These are phyloP conservation scores for Neurospora sp. DNA, from an alignment of 495 filamentous ascomycete species.

Conservation along the genomic window DNA sequence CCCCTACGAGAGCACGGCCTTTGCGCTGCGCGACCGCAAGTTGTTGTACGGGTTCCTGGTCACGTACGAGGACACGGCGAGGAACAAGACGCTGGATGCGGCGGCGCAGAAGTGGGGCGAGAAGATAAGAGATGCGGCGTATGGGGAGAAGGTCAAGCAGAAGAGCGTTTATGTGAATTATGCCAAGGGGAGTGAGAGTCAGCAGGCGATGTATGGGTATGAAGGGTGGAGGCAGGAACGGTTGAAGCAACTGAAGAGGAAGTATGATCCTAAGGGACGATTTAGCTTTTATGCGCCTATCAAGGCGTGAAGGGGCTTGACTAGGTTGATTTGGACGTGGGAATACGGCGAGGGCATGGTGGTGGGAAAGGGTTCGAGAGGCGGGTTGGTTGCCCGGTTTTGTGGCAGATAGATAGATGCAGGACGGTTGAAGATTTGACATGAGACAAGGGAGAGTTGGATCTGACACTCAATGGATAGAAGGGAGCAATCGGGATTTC, in stretches of 20 bases:
- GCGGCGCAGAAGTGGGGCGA: slow-evolving; percentile 17
- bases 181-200: slow-evolving; percentile 43
- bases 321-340: not conserved
- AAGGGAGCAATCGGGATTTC: not conserved
- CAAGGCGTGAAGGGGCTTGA: not conserved
- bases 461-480: not conserved
- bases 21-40: slow-evolving; percentile 29
- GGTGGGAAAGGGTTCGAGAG: not conserved
- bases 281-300: slow-evolving; percentile 45
- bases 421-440: not conserved
- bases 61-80: slow-evolving; percentile 1
- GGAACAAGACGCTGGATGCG: not conserved
- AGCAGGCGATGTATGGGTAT: slow-evolving; percentile 37
- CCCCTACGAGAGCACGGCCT: slow-evolving; percentile 29
- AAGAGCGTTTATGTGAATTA: slow-evolving; percentile 54
- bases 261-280: slow-evolving; percentile 43
- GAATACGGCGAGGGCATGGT: not conserved
- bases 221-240: slow-evolving; percentile 38
- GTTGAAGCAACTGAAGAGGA: slow-evolving; percentile 38
- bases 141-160: slow-evolving; percentile 47
- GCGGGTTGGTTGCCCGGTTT: not conserved
- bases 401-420: not conserved
- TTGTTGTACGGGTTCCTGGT: slow-evolving; percentile 33
- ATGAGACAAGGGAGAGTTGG: not conserved
- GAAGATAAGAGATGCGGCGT: slow-evolving; percentile 25